phyloP scores from a whole-genome alignment of 495 filamentous ascomycete genomes.

The Parmelia sp. region DNA sequence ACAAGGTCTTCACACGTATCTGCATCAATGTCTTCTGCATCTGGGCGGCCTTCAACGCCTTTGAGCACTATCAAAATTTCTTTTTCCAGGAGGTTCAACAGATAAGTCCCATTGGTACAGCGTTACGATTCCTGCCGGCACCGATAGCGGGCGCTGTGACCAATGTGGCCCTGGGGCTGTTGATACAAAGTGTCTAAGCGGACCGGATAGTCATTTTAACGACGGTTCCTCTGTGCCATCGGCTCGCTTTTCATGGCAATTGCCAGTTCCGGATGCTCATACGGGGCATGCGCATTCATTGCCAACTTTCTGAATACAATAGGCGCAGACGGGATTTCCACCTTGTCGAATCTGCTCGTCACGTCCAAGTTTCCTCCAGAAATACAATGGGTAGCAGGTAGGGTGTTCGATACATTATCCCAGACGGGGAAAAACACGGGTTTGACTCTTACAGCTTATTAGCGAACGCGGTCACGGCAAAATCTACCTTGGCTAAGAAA shows the following conservation, averaged over 20 bases:
- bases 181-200: neutral
- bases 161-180: neutral
- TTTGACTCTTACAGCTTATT: neutral
- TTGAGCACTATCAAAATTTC: neutral
- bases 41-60: neutral
- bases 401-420: neutral
- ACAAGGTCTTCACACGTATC: neutral
- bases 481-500: neutral
- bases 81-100: neutral
- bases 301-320: neutral
- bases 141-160: neutral
- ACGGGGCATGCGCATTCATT: neutral
- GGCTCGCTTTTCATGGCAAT: neutral
- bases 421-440: neutral
- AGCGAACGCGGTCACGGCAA: neutral
- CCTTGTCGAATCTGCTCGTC: neutral
- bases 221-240: neutral
- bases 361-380: neutral
- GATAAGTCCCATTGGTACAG: neutral
- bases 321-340: neutral
- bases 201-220: neutral
- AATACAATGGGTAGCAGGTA: neutral
- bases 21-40: neutral
- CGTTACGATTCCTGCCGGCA: neutral
- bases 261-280: neutral